Evolutionary conservation across 176 grass and related monocot genomes (phyloP), one percentile per base, ranked within the genome.

Genomic region (Avena atlantica): DNA sequence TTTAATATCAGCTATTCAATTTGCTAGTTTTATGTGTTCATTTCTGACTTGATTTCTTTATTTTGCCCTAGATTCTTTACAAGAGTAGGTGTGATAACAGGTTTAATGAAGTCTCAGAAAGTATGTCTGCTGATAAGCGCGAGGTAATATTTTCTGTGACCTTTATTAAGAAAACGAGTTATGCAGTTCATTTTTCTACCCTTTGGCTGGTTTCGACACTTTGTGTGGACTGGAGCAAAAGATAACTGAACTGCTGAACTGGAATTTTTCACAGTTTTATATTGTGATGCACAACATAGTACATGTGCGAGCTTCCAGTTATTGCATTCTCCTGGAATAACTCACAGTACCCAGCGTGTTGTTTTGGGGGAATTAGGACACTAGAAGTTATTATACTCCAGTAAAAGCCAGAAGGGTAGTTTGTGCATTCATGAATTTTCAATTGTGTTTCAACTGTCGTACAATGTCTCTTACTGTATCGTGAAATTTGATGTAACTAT

Each of bases 61-160:
- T 47, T 71, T 81, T 86, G 0, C 57, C 37, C 8, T 89, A 99
- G 97, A 90, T 99, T 90, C 92, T 99, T 77, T 99, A 99, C 94
- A 99, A 99, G 86, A 99, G 97, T 92, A 96, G 94, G 89, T 99
- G 97, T 53, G 97, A 99, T 62, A 96, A 94, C 91, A 96, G 97
- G 89, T 21, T 93, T 59, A 99, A 97, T 85, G 97, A 99, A 92
- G 89, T 99, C 56, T 89, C 86, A 61, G 94, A 99, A 90, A 91
- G 85, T 61, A 92, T 96, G 87, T 87, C 89, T 78, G 71, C 92
- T 75, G 97, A 99, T 93, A 99, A 99, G 91, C 83, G 67, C 0
- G 97, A 99, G 97, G 97, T 99, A 99, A 80, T 80, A 65, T 84
- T 78, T 87, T 76, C 31, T 64, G 10, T 77, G 45, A 88, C 58